These are phyloP conservation scores for Allomyces arbusculus DNA, from an alignment of 192 early-diverging fungal species.

Conservation along the genomic window DNA sequence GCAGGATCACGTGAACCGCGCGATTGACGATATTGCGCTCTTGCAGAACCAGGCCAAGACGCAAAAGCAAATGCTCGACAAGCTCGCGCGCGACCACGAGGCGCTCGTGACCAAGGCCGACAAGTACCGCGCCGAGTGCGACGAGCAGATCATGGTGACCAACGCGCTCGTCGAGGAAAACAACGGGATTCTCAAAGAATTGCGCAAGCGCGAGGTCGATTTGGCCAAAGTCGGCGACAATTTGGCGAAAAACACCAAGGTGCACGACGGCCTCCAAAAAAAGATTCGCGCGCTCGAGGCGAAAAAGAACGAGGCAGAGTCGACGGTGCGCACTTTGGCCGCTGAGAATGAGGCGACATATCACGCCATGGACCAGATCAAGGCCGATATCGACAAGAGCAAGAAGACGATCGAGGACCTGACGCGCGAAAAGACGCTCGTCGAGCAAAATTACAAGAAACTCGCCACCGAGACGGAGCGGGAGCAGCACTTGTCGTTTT, in stretches of 20 bases:
- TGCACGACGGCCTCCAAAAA: slow-evolving; percentile 26
- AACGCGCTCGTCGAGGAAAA: slow-evolving; percentile 27
- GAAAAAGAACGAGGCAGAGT: slow-evolving; percentile 26
- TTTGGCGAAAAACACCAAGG: slow-evolving; percentile 22
- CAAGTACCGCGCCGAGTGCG: slow-evolving; percentile 33
- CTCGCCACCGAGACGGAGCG: slow-evolving; percentile 15
- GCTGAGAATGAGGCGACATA: slow-evolving; percentile 16
- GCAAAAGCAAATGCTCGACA: slow-evolving; percentile 32
- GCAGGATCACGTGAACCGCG: slow-evolving; percentile 35
- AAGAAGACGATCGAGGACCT: slow-evolving; percentile 33
- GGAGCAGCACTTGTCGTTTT: slow-evolving; percentile 10
- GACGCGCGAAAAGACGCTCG: slow-evolving; percentile 23
- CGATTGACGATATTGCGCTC: slow-evolving; percentile 30
- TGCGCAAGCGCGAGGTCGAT: slow-evolving; percentile 19
- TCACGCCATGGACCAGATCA: slow-evolving; percentile 14
- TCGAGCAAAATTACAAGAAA: slow-evolving; percentile 19
- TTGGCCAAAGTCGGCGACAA: slow-evolving; percentile 20
- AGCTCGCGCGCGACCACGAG: slow-evolving; percentile 31
- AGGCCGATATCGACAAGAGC: slow-evolving; percentile 18
- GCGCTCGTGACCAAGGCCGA: slow-evolving; percentile 16
- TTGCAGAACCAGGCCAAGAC: slow-evolving; percentile 28
- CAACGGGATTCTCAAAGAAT: slow-evolving; percentile 13
- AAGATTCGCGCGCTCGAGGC: slow-evolving; percentile 34
- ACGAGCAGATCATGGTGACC: slow-evolving; percentile 29
- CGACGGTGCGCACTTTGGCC: slow-evolving; percentile 20